These are phyloP conservation scores for Scedosporium dehoogii DNA, from an alignment of 2,329 filamentous ascomycete genomes.

Conservation along the genomic window DNA sequence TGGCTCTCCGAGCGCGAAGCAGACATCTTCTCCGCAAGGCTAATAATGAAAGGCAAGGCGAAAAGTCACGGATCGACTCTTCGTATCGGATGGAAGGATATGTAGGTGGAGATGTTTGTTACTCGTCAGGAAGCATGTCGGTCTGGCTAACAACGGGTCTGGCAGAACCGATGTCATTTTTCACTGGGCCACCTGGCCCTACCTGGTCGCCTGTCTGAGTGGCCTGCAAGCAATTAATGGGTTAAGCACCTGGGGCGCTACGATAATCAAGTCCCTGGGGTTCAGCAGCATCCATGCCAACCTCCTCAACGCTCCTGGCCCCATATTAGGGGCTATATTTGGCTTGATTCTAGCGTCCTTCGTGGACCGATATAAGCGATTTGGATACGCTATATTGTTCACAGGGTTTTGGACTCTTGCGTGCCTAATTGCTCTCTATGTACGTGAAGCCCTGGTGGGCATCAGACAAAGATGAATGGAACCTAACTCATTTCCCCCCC, in stretches of 20 bases:
- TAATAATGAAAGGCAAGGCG: background rate
- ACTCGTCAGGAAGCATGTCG: background rate
- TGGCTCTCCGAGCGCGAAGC: conserved; percentile 2
- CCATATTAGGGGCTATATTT: background rate
- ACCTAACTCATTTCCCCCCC: background rate
- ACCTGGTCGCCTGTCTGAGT: background rate
- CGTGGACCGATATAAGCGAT: conserved; percentile 1
- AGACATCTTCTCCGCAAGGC: background rate
- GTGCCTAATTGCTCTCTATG: background rate
- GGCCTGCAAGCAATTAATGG: background rate
- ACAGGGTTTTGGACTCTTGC: background rate
- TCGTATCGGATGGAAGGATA: background rate
- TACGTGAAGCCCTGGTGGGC: background rate
- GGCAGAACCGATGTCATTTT: background rate
- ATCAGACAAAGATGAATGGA: background rate
- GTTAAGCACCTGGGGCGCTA: conserved; percentile 7
- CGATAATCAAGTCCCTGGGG: conserved; percentile 11
- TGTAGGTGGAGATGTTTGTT: background rate
- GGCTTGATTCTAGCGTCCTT: background rate
- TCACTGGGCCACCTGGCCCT: background rate
- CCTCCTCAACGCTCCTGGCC: conserved; percentile 11
- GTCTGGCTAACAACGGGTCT: background rate
- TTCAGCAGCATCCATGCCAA: conserved; percentile 12
- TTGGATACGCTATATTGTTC: background rate
- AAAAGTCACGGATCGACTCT: background rate